Evolutionary conservation across 352 stramenopile species (phyloP).

Genomic region (Paralagenidium karlingii): DNA sequence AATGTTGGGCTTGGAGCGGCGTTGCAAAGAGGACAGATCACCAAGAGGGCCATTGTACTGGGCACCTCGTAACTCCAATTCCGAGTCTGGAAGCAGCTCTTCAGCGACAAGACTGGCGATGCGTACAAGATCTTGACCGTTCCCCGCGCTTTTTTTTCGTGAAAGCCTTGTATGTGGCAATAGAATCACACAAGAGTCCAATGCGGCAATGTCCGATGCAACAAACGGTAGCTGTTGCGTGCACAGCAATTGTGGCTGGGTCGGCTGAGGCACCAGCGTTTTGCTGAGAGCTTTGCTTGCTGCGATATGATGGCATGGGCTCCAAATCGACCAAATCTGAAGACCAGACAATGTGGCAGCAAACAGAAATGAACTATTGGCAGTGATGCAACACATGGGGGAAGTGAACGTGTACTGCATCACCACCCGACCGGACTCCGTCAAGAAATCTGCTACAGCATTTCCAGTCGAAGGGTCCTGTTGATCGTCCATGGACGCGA

Average conservation of each 20-base stretch:
- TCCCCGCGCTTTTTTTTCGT: too few relatives aligned
- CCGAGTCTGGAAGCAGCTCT: constrained; percentile 29
- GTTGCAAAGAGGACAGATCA: too few relatives aligned
- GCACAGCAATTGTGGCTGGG: constrained; percentile 54
- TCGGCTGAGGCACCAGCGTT: constrained; percentile 45
- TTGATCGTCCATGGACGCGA: constrained; percentile 14
- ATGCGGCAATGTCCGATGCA: constrained; percentile 39
- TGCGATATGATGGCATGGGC: constrained; percentile 65
- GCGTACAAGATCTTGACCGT: too few relatives aligned
- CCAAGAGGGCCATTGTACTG: not conserved
- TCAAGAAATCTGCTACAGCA: constrained; percentile 4
- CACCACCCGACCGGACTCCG: constrained; percentile 57
- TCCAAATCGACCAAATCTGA: constrained; percentile 83
- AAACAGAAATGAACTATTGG: constrained; percentile 81
- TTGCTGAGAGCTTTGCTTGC: constrained; percentile 44
- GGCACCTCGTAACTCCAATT: constrained; percentile 37
- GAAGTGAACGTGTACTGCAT: constrained; percentile 75
- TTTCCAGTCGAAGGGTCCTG: constrained; percentile 1
- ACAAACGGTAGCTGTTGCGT: constrained; percentile 48
- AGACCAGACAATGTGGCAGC: constrained; percentile 47
- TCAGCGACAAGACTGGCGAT: constrained; percentile 16
- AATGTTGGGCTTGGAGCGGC: constrained; percentile 15
- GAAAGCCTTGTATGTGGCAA: too few relatives aligned
- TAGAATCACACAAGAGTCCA: constrained; percentile 69
- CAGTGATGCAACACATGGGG: constrained; percentile 41